phyloP scores from a whole-genome alignment of 1,284 basidiomycete genomes.

The Tremellales sp. region DNA sequence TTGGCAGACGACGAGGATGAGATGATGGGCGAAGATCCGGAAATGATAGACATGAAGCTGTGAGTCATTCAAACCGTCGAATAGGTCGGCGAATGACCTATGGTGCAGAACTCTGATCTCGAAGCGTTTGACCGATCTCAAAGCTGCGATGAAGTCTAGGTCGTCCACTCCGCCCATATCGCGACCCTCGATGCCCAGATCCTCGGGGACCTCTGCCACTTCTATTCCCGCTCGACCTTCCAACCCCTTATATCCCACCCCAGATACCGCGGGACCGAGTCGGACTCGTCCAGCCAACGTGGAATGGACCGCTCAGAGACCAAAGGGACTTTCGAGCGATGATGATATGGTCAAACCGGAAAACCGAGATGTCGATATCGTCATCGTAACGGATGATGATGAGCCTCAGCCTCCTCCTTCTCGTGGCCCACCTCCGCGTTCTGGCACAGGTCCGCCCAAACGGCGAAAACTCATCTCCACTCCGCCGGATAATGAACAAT shows the following conservation, averaged over 20 bases:
- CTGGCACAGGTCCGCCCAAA: no score
- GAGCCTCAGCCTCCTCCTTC: neutral
- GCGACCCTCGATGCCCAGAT: constrained; percentile 2
- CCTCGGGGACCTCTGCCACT: constrained; percentile 2
- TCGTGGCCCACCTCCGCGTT: no score
- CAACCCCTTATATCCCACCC: constrained; percentile 4
- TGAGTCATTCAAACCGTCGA: constrained; percentile 1
- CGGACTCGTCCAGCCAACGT: constrained; percentile 1
- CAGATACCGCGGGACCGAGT: constrained; percentile 5
- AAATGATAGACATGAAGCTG: constrained; percentile 28
- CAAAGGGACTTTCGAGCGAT: constrained; percentile 18
- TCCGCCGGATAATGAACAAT: neutral
- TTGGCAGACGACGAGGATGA: constrained; percentile 19
- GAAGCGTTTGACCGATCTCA: constrained; percentile 37
- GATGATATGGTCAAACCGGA: constrained; percentile 12
- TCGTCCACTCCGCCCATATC: constrained; percentile 1
- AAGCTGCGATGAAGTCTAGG: constrained; percentile 26
- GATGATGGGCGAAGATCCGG: constrained; percentile 30
- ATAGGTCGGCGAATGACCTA: neutral
- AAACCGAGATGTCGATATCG: constrained; percentile 25
- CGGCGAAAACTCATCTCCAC: no score
- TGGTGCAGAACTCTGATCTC: constrained; percentile 21
- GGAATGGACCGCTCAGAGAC: constrained; percentile 9
- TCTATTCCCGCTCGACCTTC: constrained; percentile 6
- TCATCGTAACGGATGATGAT: constrained; percentile 23